Evolutionary conservation across 140 eudicot genomes (phyloP), one percentile per base, ranked within the genome.

Genomic region (Bidens hawaiensis): DNA sequence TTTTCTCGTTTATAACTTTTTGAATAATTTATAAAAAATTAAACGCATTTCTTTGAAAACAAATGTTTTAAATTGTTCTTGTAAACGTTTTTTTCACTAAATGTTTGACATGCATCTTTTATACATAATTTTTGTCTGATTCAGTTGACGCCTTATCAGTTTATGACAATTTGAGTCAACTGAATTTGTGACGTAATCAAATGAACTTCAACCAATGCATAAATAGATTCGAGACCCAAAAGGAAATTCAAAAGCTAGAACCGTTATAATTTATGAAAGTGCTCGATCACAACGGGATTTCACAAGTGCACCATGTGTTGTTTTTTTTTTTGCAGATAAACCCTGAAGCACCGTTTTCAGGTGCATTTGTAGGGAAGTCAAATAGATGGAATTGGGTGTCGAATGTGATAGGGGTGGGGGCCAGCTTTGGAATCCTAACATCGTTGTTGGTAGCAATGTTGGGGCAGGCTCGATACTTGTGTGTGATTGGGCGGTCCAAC

Each of bases 401-500:
- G 23, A 91, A 91, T 58, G 94, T 85, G 78, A 91, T 88, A 12
- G 96, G 99, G 5, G 95, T 70, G 10, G 99, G 99, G 76, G 99
- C 99, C 14, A 91, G 99, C 60, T 85, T 93, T 13, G 99, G 99
- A 47, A 93, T 93, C 71, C 52, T 87, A 58, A 87, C 99, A 74
- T 93, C 99, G 6, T 50, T 93, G 70, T 61, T 93, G 76, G 99
- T 93, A 60, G 79, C 99, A 30, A 88, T 93, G 99, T 46, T 93
- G 64, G 96, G 99, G 1, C 99, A 93, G 74, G 99, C 99, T 3
- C 82, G 99, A 14, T 93, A 93, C 83, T 73, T 87, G 79, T 93
- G 99, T 55, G 96, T 93, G 50, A 93, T 93, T 73, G 99, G 99
- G 54, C 85, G 99, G 69, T 93, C 99, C 5, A 72, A 69, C 60